phyloP scores from a whole-genome alignment of 495 filamentous ascomycete genomes.

The Articulospora tetracladia region DNA sequence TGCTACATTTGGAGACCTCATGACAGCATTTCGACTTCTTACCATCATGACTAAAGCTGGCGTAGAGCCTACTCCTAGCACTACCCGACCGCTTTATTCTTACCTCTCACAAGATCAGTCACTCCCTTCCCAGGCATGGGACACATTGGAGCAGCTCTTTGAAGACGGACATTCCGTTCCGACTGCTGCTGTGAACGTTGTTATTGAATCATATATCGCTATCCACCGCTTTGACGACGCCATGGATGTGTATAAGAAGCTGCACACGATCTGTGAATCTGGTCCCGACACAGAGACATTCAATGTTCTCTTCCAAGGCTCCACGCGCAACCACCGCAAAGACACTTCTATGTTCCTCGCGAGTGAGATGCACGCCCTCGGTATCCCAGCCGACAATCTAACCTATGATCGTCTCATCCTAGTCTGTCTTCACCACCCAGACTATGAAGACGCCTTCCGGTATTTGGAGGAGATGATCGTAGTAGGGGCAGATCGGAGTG shows the following conservation, averaged over 20 bases:
- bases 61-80: conserved; percentile 43
- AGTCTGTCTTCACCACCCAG: conserved; percentile 47
- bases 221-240: conserved; percentile 47
- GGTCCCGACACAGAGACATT: conserved; percentile 60
- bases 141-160: conserved; percentile 49
- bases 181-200: conserved; percentile 53
- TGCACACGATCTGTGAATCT: conserved; percentile 55
- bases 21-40: conserved; percentile 55
- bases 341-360: conserved; percentile 64
- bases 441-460: conserved; percentile 53
- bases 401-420: conserved; percentile 70
- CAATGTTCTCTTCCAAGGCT: conserved; percentile 66
- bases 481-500: conserved; percentile 10
- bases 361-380: conserved; percentile 66
- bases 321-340: conserved; percentile 30
- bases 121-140: conserved; percentile 42
- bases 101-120: conserved; percentile 28
- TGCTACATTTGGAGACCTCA: conserved; percentile 47
- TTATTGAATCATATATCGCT: conserved; percentile 51
- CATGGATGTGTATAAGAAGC: conserved; percentile 64
- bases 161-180: conserved; percentile 43
- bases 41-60: conserved; percentile 64
- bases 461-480: conserved; percentile 53
- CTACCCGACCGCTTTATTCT: conserved; percentile 53
- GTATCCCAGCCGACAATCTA: conserved; percentile 50